Evolutionary conservation across 345 rosid species (phyloP).

Genomic region (Heritiera littoralis): DNA sequence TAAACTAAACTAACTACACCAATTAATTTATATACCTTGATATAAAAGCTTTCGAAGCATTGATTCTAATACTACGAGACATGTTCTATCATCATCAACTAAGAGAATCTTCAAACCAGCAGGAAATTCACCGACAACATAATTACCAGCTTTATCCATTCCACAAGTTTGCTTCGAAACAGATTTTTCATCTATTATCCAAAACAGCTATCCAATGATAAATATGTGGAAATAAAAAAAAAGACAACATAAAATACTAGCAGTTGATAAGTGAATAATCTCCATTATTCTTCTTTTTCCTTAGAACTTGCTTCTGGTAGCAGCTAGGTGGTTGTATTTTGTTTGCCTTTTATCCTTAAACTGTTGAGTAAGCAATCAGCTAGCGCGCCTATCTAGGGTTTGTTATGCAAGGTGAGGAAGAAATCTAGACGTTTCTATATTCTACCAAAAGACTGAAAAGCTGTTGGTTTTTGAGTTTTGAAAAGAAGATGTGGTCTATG

Average conservation of each 20-base stretch:
- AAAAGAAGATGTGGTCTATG: background rate
- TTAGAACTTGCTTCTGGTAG: background rate
- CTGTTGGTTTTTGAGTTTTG: background rate
- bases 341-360: background rate
- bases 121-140: background rate
- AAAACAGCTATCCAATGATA: background rate
- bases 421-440: background rate
- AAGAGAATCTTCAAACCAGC: conserved; percentile 16
- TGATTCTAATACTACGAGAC: background rate
- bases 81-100: conserved; percentile 1
- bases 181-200: background rate
- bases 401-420: background rate
- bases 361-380: background rate
- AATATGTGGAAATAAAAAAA: background rate
- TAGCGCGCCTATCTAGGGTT: background rate
- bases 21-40: background rate
- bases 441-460: too few relatives aligned
- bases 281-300: background rate
- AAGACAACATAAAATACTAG: background rate
- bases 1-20: background rate
- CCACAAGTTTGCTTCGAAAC: background rate
- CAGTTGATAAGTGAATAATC: background rate
- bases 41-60: conserved; percentile 14
- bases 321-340: background rate
- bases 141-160: background rate